Conservation (phyloP, 1,139 yeast species). For the Zygosaccharomyces pseudobailii region DNA sequence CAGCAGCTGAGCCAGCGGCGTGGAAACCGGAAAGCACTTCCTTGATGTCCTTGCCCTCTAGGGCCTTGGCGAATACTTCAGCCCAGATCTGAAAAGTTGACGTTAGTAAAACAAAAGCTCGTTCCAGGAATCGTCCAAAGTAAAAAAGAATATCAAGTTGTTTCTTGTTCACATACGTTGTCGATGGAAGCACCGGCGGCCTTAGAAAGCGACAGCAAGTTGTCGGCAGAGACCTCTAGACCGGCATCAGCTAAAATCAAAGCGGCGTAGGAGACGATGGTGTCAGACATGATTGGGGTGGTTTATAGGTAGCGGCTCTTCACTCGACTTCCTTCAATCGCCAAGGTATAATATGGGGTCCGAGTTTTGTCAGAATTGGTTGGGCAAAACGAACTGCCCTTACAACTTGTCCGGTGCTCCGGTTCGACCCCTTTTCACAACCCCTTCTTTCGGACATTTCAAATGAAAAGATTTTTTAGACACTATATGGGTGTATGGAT, state of each 20-base stretch:
- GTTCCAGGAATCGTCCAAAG: not conserved
- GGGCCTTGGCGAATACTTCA: constrained; percentile 91
- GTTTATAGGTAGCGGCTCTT: not conserved
- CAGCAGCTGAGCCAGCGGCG: constrained; percentile 61
- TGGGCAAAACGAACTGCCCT: not conserved
- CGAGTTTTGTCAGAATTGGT: not conserved
- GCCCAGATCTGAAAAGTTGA: constrained; percentile 64
- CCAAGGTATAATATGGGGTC: not conserved
- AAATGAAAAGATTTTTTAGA: not conserved
- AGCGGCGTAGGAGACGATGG: constrained; percentile 66
- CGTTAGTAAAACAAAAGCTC: not conserved
- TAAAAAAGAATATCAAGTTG: not conserved
- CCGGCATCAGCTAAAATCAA: constrained; percentile 97
- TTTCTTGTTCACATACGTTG: constrained; percentile 36
- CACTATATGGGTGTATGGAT: not conserved
- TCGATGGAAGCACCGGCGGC: constrained; percentile 92
- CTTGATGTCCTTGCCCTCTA: constrained; percentile 94
- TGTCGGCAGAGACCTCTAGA: constrained; percentile 89
- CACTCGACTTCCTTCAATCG: not conserved
- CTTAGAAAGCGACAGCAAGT: constrained; percentile 75
- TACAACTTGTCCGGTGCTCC: not conserved
- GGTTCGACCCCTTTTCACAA: no score
- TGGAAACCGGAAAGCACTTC: constrained; percentile 81
- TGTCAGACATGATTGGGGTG: constrained; percentile 45
- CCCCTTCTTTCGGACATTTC: not conserved